Evolutionary conservation across 768 basidiomycete genomes (phyloP), one percentile per base, ranked within the genome.

Genomic region (Neoboletus magnificus): DNA sequence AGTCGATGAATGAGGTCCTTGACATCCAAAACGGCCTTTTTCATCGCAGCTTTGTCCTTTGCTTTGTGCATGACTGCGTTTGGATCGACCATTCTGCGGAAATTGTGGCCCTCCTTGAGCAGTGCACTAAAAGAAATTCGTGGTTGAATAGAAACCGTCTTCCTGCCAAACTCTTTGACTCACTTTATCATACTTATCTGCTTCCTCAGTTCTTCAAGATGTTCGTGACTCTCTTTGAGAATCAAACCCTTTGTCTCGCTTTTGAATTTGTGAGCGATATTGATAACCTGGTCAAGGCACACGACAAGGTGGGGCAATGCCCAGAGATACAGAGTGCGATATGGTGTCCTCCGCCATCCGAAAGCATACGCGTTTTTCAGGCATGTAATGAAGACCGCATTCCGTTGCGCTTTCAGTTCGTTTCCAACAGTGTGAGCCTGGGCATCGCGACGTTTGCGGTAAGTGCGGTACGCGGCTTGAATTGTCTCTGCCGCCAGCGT

Each of bases 261-360:
- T 64, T 79, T 79, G 46, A 64, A 57, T 16, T 62, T 45, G 37
- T 62, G 41, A 9, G 71, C 58, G n/a, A 66, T 27, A 2, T 60
- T 32, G 11, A 71, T 62, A 20, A 66, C 61, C 18, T 63, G 50
- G 48, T 80, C 74, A 27, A 81, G 68, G 56, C 74, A 78, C 2
- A 76, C 57, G 3, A 79, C 62, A 29, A 80, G 58, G 48, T 71
- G 75, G 1, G 79, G 76, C 9, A 81, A 65, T 18, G 67, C 67
- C 48, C 68, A 68, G 5, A 68, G 62, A 59, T 75, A 79, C 15
- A 76, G 63, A 0, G 63, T 52, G 13, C 69, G 71, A 54, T 82
- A 80, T n/a, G 52, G 56, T 5, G 57, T 61, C 27, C 50, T 52
- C 33, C 57, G 35, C 75, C 76, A 74, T 5, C 54, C 50, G 30